Evolutionary conservation across 2,329 filamentous ascomycete species (phyloP).

Genomic region (Neurospora sp.): DNA sequence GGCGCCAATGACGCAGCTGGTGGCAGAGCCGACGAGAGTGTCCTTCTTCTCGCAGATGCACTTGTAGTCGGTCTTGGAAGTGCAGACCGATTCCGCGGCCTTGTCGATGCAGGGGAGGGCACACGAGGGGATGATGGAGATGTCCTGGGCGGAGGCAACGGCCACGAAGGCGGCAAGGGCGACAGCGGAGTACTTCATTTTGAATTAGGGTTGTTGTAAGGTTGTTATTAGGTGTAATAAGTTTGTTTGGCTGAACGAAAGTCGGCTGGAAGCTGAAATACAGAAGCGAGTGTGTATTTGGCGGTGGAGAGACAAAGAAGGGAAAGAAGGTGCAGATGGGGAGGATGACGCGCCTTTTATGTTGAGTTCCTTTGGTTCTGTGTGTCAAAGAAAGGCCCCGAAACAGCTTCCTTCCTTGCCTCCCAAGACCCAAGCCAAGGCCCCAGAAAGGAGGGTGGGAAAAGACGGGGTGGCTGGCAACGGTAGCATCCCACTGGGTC

Average conservation of each 20-base stretch:
- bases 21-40: conserved; percentile 13
- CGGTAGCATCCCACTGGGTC: not conserved
- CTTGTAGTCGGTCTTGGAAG: conserved; percentile 14
- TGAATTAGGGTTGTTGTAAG: conserved; percentile 6
- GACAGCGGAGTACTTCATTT: conserved; percentile 20
- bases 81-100: conserved; percentile 10
- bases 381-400: not conserved
- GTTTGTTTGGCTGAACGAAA: not conserved
- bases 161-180: conserved; percentile 14
- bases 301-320: not conserved
- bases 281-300: not conserved
- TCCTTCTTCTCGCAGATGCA: conserved; percentile 18
- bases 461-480: not conserved
- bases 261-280: not conserved
- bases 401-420: not conserved
- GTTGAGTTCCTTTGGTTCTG: not conserved
- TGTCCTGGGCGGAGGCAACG: conserved; percentile 16
- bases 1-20: conserved; percentile 15
- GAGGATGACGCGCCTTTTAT: not conserved
- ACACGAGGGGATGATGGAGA: conserved; percentile 18
- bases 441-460: not conserved
- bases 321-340: not conserved
- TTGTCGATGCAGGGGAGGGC: conserved; percentile 16
- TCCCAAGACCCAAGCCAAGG: not conserved
- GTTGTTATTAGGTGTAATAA: not conserved